A percentile compares a stretch with the other conserved stretches of the same genome.
phyloP scores from a whole-genome alignment of 805 yeast genomes.

The Wickerhamiella brachini region DNA sequence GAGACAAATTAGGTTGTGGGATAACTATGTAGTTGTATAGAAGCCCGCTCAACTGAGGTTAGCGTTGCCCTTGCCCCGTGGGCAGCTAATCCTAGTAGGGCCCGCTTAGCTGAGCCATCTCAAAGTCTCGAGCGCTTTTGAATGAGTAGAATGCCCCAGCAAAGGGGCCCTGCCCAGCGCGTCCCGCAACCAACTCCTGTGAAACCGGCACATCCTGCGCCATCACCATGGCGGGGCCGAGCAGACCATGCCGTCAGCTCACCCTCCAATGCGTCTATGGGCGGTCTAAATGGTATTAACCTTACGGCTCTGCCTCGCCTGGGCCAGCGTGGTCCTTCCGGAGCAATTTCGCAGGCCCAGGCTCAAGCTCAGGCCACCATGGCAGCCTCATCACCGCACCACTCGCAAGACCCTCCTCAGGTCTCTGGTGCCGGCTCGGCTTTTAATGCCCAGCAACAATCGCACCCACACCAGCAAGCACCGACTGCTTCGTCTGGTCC shows the following conservation, averaged over 20 bases:
- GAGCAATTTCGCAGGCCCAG: background rate
- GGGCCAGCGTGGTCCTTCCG: background rate
- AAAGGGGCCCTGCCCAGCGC: slow-evolving; percentile 1
- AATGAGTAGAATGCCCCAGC: slow-evolving; percentile 2
- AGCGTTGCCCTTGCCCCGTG: background rate
- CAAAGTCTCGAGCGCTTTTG: background rate
- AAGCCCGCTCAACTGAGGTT: background rate
- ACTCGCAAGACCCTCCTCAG: background rate
- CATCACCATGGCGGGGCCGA: slow-evolving; percentile 1
- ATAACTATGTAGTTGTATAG: too few relatives aligned
- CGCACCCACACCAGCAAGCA: background rate
- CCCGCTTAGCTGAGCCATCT: background rate
- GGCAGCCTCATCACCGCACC: background rate
- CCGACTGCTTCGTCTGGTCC: background rate
- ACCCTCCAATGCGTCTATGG: background rate
- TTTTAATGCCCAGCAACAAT: background rate
- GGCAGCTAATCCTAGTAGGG: background rate
- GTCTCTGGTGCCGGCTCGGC: background rate
- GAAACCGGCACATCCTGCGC: slow-evolving; percentile 1
- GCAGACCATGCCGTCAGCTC: background rate
- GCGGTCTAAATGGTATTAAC: slow-evolving; percentile 1
- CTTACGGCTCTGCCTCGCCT: slow-evolving; percentile 1
- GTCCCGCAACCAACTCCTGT: background rate
- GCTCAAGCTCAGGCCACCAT: background rate
- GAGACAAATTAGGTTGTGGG: too few relatives aligned